phyloP scores from a whole-genome alignment of 495 filamentous ascomycete species.

The Aspergillus heteromorphus region DNA sequence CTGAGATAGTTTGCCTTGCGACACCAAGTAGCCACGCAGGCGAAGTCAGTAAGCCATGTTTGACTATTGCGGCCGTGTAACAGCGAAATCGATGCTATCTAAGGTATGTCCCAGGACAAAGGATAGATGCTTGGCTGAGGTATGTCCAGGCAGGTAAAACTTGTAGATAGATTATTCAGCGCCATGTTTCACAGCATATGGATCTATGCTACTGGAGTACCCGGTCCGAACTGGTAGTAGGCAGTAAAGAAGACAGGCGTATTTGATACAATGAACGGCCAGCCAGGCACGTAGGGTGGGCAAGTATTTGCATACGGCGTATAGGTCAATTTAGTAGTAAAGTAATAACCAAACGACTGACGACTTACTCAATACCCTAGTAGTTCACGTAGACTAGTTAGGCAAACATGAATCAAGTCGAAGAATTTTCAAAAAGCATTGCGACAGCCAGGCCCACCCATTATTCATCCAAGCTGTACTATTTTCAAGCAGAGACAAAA shows the following conservation, averaged over 20 bases:
- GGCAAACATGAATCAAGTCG: too few relatives aligned
- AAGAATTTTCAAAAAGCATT: background rate
- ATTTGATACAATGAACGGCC: background rate
- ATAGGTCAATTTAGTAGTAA: background rate
- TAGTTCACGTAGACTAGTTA: too few relatives aligned
- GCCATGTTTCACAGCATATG: conserved; percentile 5
- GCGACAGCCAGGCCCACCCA: background rate
- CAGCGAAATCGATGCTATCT: background rate
- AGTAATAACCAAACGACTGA: background rate
- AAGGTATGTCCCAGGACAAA: background rate
- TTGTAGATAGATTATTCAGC: background rate
- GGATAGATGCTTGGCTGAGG: background rate
- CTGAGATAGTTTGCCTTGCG: background rate
- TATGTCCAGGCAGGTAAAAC: background rate
- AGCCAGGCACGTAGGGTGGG: background rate
- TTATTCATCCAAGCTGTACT: too few relatives aligned
- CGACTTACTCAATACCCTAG: background rate
- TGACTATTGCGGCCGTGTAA: background rate
- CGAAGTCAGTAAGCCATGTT: background rate
- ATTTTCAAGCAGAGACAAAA: background rate
- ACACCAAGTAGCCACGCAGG: background rate
- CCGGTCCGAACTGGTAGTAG: background rate
- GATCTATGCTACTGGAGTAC: background rate
- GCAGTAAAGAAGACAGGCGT: background rate
- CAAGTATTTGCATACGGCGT: background rate